Base-by-base conservation (phyloP, 164 flowering plant species). In the Aristolochia fimbriata region DNA sequence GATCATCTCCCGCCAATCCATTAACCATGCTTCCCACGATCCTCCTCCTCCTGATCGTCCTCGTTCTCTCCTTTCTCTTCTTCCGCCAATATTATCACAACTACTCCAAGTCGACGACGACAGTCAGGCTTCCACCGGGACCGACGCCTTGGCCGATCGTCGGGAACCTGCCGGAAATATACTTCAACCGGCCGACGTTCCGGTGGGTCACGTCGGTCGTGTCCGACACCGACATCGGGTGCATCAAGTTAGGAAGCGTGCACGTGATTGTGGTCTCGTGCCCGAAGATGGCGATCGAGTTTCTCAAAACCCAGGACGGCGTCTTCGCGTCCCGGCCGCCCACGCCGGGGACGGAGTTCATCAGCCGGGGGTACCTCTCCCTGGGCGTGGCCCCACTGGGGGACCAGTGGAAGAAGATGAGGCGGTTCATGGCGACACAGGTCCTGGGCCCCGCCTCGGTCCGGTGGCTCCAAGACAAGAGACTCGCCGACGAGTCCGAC, bases 371-470 rank as follows among this genome's bases (percentile, higher is more conserved):
- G 7, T 77, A 64, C 60, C 43, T 67, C 20, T 62, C 72, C 0
- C 43, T 69, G 2, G 80, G 57, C 1, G 57, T 70, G 5, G 58
- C 69, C 2, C 78, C 78, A 0, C 23, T 21, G 47, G 81, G 76
- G 0, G 74, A 71, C 2, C 80, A 77, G 13, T 74, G 76, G 77
- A 69, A 74, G 73, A 73, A 69, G 57, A 73, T 74, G 72, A 63
- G 67, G 48, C 62, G 65, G 22, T 58, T 73, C 15, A 43, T 74
- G 13, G 65, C 74, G 0, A 64, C 76, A 4, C 72, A 74, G 19
- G 56, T 77, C 0, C 47, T 77, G 19, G 62, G 62, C 23, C 65
- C 68, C 0, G 63, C 64, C 0, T 69, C 70, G 51, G 70, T 71
- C 19, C 22, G 53, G 12, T 74, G 73, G 76, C 72, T 71, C 4